Base-by-base conservation (phyloP, 2,329 filamentous ascomycete genomes). In the Pyrenophora tritici-repentis region DNA sequence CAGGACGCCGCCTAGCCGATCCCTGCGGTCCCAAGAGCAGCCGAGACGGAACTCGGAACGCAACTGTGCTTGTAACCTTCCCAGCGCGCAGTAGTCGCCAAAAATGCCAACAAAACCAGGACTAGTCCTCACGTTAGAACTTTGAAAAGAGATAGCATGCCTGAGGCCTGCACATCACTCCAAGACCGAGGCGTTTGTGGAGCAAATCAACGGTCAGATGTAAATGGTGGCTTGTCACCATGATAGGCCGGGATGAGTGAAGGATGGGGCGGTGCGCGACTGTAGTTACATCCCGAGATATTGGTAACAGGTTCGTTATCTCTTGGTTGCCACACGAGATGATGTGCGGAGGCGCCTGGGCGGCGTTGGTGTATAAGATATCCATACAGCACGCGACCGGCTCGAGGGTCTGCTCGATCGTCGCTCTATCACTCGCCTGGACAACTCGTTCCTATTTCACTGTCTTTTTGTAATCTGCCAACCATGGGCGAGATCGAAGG, bases 11-110 rank as follows among this genome's bases (percentile, higher is more conserved):
- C 37, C 50, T 47, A 42, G 42, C 56, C 53, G 58, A 61, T 42
- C 48, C 41, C 39, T 42, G 52, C 36, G 6, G 22, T 24, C 8
- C 22, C 22, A 24, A 24, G 22, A 24, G 4, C 43, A 13, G 42
- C 37, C 59, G 35, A 65, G 62, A 38, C 60, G 62, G 62, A 55
- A 62, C 37, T 56, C 62, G 62, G 62, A 60, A 58, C 50, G 18
- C 26, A 12, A 36, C 4, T 54, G 50, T 47, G 47, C 57, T 56
- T 50, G 54, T 43, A 59, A 62, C 59, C 62, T 65, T 60, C 60
- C 56, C 43, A 26, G 49, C 47, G 35, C 16, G 50, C 56, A 29
- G 34, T 53, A 55, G 48, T 55, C 39, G 50, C 62, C 62, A 62
- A 53, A 47, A 14, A 8, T 47, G 62, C 62, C 62, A 65, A 63